A percentile compares a stretch with the other conserved stretches of the same genome.
phyloP scores from a whole-genome alignment of 805 yeast species.

The Candida saitoana region DNA sequence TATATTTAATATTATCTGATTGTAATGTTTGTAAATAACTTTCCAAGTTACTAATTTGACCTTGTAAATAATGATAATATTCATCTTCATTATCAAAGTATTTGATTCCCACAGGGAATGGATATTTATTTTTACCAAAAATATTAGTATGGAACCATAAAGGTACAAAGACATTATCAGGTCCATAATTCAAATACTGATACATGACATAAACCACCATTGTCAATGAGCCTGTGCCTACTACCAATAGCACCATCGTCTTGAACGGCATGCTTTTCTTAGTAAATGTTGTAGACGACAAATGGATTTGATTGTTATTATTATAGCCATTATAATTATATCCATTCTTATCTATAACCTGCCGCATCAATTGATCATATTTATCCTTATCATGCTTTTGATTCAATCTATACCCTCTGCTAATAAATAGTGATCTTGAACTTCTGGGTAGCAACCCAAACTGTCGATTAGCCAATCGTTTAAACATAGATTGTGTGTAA shows the following conservation, averaged over 20 bases:
- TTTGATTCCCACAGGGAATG: slow-evolving; percentile 23
- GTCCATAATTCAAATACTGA: slow-evolving; percentile 12
- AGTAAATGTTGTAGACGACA: neutral
- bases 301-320: neutral
- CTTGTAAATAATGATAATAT: slow-evolving; percentile 11
- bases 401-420: neutral
- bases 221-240: slow-evolving; percentile 19
- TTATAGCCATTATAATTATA: neutral
- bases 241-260: slow-evolving; percentile 18
- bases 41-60: slow-evolving; percentile 12
- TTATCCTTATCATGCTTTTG: neutral
- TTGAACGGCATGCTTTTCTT: slow-evolving; percentile 15
- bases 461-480: neutral
- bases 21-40: slow-evolving; percentile 14
- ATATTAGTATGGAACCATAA: slow-evolving; percentile 24
- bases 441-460: neutral
- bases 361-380: slow-evolving; percentile 1
- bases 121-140: slow-evolving; percentile 18
- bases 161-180: slow-evolving; percentile 17
- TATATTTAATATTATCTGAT: slow-evolving; percentile 21
- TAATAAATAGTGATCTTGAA: neutral
- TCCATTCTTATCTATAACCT: neutral
- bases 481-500: neutral
- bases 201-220: slow-evolving; percentile 20
- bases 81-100: slow-evolving; percentile 20